Evolutionary conservation across 805 yeast genomes (phyloP), one percentile per base, ranked within the genome.

Genomic region (Tetrapisispora arboricola): DNA sequence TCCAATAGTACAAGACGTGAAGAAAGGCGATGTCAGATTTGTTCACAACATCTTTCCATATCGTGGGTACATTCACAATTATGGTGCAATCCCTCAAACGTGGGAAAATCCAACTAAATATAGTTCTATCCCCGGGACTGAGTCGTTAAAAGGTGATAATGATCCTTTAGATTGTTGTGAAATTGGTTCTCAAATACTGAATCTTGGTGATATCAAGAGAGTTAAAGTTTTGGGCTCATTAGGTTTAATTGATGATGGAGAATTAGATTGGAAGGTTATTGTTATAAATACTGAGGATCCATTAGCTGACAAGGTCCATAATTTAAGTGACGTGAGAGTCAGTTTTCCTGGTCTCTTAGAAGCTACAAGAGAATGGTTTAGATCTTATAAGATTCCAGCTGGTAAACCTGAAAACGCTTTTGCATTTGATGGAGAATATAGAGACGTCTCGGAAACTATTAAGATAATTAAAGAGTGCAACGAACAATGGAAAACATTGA

Each of bases 161-260:
- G 98, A 90, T 63, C 98, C 98, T 3, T 67, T 90, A 46, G 98
- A 90, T 57, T 88, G 88, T 35, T 79, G 95, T 57, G 98, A 90
- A 55, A 85, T 90, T 44, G 94, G 95, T 17, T 67, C 73, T 33
- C 49, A 57, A 9, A 71, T 80, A 3, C 69, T 76, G 30, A 51
- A 66, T 41, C 70, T 76, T 13, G 95, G 95, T 20, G 77, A 76
- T 44, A 66, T 82, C 38, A 74, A 71, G 55, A 75, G 67, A 51
- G 85, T 75, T 34, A 80, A 83, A 62, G 72, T 83, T 6, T 67
- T 84, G 44, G 92, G 92, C 40, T 79, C 83, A 32, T 65, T 84
- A 65, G 92, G 87, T 5, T 66, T 84, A 53, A 76, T 84, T 44
- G 94, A 84, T 54, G 96, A 88, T 64, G 96, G 96, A 51, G 98